phyloP scores from a whole-genome alignment of 1,284 basidiomycete genomes.

The Limonomyces culmigenus region DNA sequence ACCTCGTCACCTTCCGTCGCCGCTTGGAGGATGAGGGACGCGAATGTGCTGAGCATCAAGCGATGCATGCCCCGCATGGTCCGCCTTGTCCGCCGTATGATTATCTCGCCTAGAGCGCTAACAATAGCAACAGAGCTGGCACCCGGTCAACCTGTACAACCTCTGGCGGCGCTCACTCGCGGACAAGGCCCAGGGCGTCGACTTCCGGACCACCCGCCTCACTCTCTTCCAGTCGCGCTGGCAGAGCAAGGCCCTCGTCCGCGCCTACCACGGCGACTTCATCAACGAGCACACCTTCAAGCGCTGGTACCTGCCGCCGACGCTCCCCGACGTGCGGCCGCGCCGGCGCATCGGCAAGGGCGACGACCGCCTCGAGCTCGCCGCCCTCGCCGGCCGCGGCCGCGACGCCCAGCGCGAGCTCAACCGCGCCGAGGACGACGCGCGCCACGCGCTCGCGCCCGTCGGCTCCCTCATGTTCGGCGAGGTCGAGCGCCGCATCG shows the following conservation, averaged over 20 bases:
- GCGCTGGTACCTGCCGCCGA: constrained; percentile 84
- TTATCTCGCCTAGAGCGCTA: neutral
- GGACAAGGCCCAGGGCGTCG: constrained; percentile 22
- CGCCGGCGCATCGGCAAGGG: constrained; percentile 18
- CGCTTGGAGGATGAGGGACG: constrained; percentile 19
- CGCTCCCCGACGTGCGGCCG: constrained; percentile 74
- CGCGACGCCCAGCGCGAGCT: constrained; percentile 32
- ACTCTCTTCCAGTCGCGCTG: constrained; percentile 91
- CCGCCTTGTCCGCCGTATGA: constrained; percentile 4
- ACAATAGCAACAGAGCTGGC: constrained; percentile 79
- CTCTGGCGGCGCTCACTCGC: constrained; percentile 38
- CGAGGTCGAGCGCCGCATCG: constrained; percentile 88
- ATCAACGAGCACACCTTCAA: constrained; percentile 91
- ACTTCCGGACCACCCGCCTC: constrained; percentile 36
- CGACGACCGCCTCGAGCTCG: neutral
- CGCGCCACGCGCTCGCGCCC: constrained; percentile 50
- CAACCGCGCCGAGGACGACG: constrained; percentile 31
- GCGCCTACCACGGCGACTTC: constrained; percentile 93
- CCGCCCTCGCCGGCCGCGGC: constrained; percentile 18
- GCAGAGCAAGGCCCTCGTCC: constrained; percentile 76
- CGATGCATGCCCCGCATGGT: constrained; percentile 30
- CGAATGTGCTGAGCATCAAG: constrained; percentile 18
- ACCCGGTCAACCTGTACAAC: constrained; percentile 53
- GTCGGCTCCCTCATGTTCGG: constrained; percentile 85
- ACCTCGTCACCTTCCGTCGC: neutral